Percentiles rank a stretch among this genome's conserved stretches.
These are phyloP conservation scores for Candida sojae DNA, from an alignment of 1,139 yeast species.

Conservation along the genomic window DNA sequence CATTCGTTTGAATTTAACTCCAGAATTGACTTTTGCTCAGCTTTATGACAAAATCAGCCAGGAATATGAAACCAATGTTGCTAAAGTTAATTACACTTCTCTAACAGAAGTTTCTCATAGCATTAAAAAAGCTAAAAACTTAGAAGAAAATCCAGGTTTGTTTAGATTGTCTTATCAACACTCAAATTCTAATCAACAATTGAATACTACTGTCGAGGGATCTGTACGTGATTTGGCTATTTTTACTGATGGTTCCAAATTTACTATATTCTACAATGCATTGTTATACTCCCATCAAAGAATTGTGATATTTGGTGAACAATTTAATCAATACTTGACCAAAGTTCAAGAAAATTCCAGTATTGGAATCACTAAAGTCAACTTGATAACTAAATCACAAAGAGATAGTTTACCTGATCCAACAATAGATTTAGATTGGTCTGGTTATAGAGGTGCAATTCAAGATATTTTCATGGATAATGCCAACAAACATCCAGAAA, in stretches of 20 bases:
- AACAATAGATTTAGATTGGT: slow-evolving; percentile 83
- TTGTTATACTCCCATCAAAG: slow-evolving; percentile 73
- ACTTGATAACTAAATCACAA: slow-evolving; percentile 69
- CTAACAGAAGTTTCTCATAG: slow-evolving; percentile 58
- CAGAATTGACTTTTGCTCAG: slow-evolving; percentile 54
- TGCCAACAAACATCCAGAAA: slow-evolving; percentile 79
- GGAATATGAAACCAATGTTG: slow-evolving; percentile 40
- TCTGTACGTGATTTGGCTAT: slow-evolving; percentile 67
- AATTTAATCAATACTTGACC: slow-evolving; percentile 57
- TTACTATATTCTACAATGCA: slow-evolving; percentile 67
- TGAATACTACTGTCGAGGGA: slow-evolving; percentile 51
- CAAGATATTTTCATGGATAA: slow-evolving; percentile 91
- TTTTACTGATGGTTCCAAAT: slow-evolving; percentile 32
- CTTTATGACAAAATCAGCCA: slow-evolving; percentile 47
- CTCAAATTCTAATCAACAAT: slow-evolving; percentile 39
- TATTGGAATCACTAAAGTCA: slow-evolving; percentile 57
- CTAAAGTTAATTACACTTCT: slow-evolving; percentile 42
- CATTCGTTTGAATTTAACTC: slow-evolving; percentile 59
- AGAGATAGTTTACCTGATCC: slow-evolving; percentile 77
- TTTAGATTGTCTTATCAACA: slow-evolving; percentile 68
- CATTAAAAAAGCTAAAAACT: slow-evolving; percentile 49
- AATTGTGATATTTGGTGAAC: slow-evolving; percentile 69
- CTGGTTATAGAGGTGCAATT: slow-evolving; percentile 88
- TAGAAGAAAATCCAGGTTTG: slow-evolving; percentile 62
- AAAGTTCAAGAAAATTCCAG: slow-evolving; percentile 31